phyloP scores from a whole-genome alignment of 2,329 filamentous ascomycete species.

The Zasmidium cellare region DNA sequence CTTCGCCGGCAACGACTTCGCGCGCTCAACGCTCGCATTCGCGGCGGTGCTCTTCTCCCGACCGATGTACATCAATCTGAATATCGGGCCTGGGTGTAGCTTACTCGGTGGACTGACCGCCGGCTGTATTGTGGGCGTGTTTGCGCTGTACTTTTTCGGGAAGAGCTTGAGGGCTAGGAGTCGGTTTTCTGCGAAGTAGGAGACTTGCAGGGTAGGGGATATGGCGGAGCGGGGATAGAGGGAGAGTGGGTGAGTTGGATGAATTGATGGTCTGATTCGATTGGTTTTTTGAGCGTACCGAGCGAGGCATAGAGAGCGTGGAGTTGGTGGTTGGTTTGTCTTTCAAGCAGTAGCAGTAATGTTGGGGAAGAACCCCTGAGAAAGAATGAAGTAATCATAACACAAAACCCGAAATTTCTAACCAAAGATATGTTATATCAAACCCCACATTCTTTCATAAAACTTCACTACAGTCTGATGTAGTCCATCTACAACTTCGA shows the following conservation, averaged over 20 bases:
- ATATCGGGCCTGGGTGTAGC: constrained; percentile 58
- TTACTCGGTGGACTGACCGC: constrained; percentile 52
- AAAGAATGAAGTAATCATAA: too few relatives aligned
- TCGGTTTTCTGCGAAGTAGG: constrained; percentile 54
- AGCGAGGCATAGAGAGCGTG: not conserved
- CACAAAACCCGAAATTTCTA: too few relatives aligned
- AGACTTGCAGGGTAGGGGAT: too few relatives aligned
- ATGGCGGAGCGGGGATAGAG: too few relatives aligned
- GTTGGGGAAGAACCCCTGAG: too few relatives aligned
- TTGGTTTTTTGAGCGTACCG: not conserved
- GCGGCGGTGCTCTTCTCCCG: constrained; percentile 61
- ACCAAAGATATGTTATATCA: too few relatives aligned
- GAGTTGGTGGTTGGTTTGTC: not conserved
- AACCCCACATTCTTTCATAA: not conserved
- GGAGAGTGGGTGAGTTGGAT: too few relatives aligned
- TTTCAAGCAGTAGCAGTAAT: too few relatives aligned
- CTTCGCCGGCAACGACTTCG: constrained; percentile 63
- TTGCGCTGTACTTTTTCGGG: constrained; percentile 59
- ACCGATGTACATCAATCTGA: constrained; percentile 61
- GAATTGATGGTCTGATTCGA: too few relatives aligned
- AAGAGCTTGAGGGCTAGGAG: constrained; percentile 56
- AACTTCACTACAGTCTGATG: too few relatives aligned
- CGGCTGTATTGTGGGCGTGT: constrained; percentile 47
- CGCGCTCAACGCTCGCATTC: constrained; percentile 59
- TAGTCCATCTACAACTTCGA: constrained; percentile 42